Percentiles rank a stretch among this genome's conserved stretches.
Conservation (phyloP, 2,329 filamentous ascomycete species). For the Xylariaceae sp. region DNA sequence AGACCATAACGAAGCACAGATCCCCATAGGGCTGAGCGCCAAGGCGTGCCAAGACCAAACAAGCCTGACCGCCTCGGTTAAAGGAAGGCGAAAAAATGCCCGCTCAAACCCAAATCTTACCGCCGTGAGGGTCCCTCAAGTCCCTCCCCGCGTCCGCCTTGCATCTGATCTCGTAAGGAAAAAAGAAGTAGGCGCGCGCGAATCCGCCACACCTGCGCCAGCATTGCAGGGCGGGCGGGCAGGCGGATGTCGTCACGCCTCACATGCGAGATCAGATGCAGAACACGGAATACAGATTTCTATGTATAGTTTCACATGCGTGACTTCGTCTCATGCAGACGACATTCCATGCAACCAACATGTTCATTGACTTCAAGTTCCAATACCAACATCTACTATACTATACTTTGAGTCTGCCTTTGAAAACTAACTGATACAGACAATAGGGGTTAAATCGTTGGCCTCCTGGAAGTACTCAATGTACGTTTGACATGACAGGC, state of each 20-base stretch:
- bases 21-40: constrained; percentile 15
- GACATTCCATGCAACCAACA: neutral
- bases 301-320: neutral
- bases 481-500: neutral
- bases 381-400: too few species aligned
- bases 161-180: too few species aligned
- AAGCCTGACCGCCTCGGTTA: neutral
- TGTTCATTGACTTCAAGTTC: neutral
- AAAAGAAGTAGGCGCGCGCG: too few species aligned
- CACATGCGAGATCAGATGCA: too few species aligned
- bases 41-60: constrained; percentile 8
- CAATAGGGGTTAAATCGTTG: neutral
- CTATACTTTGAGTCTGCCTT: too few species aligned
- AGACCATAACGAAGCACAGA: neutral
- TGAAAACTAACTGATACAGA: too few species aligned
- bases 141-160: too few species aligned
- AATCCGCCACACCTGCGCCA: too few species aligned
- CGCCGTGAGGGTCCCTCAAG: neutral
- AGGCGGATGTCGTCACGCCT: too few species aligned
- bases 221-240: too few species aligned
- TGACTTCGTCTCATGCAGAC: too few species aligned
- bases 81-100: neutral
- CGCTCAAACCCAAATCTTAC: neutral
- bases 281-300: neutral
- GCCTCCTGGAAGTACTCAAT: neutral